A percentile compares a stretch with the other conserved stretches of the same genome.
Conservation (phyloP, 2,329 filamentous ascomycete species). For the Tolypocladium amazonense region DNA sequence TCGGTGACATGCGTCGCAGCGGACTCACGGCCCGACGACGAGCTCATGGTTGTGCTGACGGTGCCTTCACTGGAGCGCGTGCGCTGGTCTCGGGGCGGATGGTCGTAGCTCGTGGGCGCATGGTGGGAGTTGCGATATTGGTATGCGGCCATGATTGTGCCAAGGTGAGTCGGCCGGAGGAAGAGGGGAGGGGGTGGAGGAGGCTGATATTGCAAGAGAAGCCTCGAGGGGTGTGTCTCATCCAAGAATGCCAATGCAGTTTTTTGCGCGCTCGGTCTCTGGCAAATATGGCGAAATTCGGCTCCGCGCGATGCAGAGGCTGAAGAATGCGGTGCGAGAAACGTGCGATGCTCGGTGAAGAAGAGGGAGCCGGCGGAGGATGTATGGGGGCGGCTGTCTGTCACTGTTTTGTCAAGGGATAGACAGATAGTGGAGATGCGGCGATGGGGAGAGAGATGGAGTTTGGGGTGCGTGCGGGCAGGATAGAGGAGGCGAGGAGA, state of each 20-base stretch:
- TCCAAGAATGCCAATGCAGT: conserved; percentile 6
- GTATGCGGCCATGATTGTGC: conserved; percentile 36
- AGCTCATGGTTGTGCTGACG: conserved; percentile 74
- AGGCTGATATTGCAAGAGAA: background rate
- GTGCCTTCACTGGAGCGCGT: conserved; percentile 78
- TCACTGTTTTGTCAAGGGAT: background rate
- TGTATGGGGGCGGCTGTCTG: background rate
- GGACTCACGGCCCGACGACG: conserved; percentile 64
- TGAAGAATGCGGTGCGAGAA: background rate
- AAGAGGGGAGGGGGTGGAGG: background rate
- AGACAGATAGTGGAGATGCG: background rate
- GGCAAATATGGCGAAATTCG: background rate
- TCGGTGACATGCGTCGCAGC: conserved; percentile 79
- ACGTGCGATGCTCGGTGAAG: background rate
- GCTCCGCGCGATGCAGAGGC: background rate
- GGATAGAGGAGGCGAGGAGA: background rate
- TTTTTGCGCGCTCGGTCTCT: background rate
- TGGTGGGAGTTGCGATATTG: conserved; percentile 46
- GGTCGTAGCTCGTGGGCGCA: conserved; percentile 23
- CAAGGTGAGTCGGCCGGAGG: background rate
- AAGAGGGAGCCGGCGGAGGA: background rate
- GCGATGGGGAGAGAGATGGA: background rate
- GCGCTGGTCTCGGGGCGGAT: conserved; percentile 34
- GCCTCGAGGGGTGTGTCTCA: background rate
- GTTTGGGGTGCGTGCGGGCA: background rate